Percentiles rank a stretch among this genome's conserved stretches.
Evolutionary conservation across 768 basidiomycete genomes (phyloP).

Genomic region (Leccinum uliginosum): DNA sequence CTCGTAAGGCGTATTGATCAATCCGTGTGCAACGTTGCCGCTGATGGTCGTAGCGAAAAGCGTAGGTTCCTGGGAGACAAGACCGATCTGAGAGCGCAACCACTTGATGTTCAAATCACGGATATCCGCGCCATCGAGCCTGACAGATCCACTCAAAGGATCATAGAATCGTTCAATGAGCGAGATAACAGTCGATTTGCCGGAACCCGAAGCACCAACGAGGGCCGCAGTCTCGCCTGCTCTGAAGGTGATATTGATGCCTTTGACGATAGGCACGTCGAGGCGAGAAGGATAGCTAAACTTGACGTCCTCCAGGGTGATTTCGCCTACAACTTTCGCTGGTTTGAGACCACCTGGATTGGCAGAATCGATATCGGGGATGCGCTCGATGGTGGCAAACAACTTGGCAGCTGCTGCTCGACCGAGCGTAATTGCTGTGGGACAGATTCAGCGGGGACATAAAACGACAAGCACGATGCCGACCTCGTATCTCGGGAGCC

Average conservation of each 20-base stretch:
- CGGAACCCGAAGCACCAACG: background rate
- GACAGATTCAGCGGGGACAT: background rate
- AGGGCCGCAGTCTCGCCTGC: background rate
- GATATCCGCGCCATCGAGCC: background rate
- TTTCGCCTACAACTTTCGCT: background rate
- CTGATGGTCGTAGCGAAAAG: constrained; percentile 76
- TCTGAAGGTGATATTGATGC: background rate
- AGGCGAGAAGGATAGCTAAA: background rate
- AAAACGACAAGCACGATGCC: too few relatives aligned
- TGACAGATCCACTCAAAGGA: background rate
- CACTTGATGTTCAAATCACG: background rate
- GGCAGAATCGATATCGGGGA: background rate
- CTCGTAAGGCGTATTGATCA: constrained; percentile 71
- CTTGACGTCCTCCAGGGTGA: background rate
- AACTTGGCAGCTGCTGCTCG: background rate
- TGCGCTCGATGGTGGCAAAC: background rate
- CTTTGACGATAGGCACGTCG: background rate
- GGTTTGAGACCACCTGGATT: background rate
- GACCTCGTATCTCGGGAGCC: too few relatives aligned
- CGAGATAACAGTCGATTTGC: background rate
- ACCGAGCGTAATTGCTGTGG: background rate
- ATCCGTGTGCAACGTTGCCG: constrained; percentile 79
- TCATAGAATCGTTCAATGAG: background rate
- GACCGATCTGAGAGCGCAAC: background rate
- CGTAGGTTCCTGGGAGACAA: background rate